Evolutionary conservation across 116 monocot species (phyloP), one percentile per base, ranked within the genome.

Genomic region (Cymodocea nodosa): DNA sequence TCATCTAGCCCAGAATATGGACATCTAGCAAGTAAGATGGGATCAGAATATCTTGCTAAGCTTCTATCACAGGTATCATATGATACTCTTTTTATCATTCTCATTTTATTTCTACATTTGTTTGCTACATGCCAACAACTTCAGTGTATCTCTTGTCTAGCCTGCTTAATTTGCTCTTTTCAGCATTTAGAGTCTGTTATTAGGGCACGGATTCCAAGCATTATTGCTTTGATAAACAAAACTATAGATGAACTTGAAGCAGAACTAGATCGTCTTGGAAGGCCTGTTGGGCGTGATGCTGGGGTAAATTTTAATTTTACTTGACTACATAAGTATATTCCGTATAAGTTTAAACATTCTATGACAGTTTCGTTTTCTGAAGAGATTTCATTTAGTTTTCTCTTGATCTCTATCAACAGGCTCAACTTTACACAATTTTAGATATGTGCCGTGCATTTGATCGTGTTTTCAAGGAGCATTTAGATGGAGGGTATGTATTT

Each of bases 401-500:
- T 50, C 48, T 22, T 25, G 16, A 25, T 60, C 23, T 73, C 60
- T 73, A 12, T 78, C 36, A 37, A 57, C 85, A 98, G 97, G 88
- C 92, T 34, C 97, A 98, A 63, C 82, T 98, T 60, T 98, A 98
- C 74, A 98, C 86, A 59, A 98, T 98, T 73, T 67, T 98, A 67
- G 97, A 92, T 16, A 88, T 98, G 89, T 98, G 97, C 58, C 88
- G 97, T 64, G 92, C 97, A 71, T 98, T 98, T 84, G 97, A 92
- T 52, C 88, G 85, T 48, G 78, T 98, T n/a, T 98, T 98, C 58
- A 98, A 86, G 76, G 92, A 98, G 73, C 97, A 98, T 72, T 69
- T 98, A 50, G 92, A 98, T 80, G 97, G 97, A 76, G 97, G 97
- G 97, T 98, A 88, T 68, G 58, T 39, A 34, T 52, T 69, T 56